Conservation (phyloP, 1,284 basidiomycete species). For the Melampsora larici-populina region DNA sequence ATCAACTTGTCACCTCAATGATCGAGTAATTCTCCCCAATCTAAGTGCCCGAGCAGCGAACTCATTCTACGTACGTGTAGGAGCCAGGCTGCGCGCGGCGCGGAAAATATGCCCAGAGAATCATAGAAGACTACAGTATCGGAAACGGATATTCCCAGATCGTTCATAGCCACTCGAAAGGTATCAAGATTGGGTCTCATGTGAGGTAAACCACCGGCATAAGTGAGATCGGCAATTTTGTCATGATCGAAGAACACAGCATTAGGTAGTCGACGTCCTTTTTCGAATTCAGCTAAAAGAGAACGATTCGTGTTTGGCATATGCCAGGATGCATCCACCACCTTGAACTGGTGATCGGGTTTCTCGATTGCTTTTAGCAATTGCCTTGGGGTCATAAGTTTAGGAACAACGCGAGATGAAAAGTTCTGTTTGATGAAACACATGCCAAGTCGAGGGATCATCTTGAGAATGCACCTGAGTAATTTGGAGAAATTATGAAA, state of each 20-base stretch:
- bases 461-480: too few relatives aligned
- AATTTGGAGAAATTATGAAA: too few relatives aligned
- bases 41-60: too few relatives aligned
- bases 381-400: not conserved
- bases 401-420: not conserved
- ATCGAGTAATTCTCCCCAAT: too few relatives aligned
- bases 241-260: slow-evolving; percentile 36
- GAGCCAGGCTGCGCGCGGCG: slow-evolving; percentile 84
- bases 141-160: too few relatives aligned
- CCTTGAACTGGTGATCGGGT: not conserved
- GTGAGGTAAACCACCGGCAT: slow-evolving; percentile 9
- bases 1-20: too few relatives aligned
- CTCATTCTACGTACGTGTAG: slow-evolving; percentile 11
- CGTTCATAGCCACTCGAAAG: too few relatives aligned
- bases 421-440: too few relatives aligned
- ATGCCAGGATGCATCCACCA: slow-evolving; percentile 28
- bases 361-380: not conserved
- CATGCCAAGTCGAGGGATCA: too few relatives aligned
- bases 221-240: slow-evolving; percentile 5
- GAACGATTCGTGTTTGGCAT: slow-evolving; percentile 29
- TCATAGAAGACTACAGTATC: too few relatives aligned
- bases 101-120: too few relatives aligned
- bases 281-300: not conserved
- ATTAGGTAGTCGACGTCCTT: not conserved
- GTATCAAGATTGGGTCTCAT: slow-evolving; percentile 28